Base-by-base conservation (phyloP, 75 land plant species). In the Chamaecyparis obtusa region DNA sequence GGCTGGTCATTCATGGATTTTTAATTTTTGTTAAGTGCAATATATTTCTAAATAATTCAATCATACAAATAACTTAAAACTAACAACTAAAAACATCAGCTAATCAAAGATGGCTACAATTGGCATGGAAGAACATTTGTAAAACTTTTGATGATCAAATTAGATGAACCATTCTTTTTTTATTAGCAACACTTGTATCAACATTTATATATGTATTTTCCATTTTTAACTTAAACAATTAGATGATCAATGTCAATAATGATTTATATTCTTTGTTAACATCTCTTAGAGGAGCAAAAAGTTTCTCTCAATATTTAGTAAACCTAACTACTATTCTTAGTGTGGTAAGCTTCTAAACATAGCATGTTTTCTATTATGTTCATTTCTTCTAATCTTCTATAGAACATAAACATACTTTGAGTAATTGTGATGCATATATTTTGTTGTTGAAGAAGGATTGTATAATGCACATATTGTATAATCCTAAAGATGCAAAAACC, bases 301-400 rank as follows among this genome's bases (percentile, higher is more conserved):
- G 99, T n/a, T 97, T 85, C 97, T 97, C 39, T 95, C 99, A 21
- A 95, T 97, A 86, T 97, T 97, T 84, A 97, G 97, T 89, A 97
- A 97, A 57, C 99, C 98, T 21, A 96, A 96, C 88, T 96, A 96
- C 88, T 97, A 97, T 87, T 97, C 95, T 87, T 91, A 97, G 75
- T 97, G 99, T 89, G 99, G 99, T 86, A 87, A 89, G 90, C 71
- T 79, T 79, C 48, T 43, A 76, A 36, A 35, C 78, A 14, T 74
- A 76, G 37, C 41, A 30, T 13, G 24, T 83, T 36, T 7, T 51
- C 56, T 36, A 35, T 33, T 16, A 2, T 55, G 15, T n/a, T n/a
- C 17, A 55, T 15, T 2, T 15, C 57, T 55, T 55, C 57, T 55
- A 17, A 55, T 55, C 57, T 55, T 15, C 2, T 55, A 13, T 55